Evolutionary conservation across 768 basidiomycete species (phyloP), one percentile per base, ranked within the genome.

Genomic region (Pleurotus sapidus): DNA sequence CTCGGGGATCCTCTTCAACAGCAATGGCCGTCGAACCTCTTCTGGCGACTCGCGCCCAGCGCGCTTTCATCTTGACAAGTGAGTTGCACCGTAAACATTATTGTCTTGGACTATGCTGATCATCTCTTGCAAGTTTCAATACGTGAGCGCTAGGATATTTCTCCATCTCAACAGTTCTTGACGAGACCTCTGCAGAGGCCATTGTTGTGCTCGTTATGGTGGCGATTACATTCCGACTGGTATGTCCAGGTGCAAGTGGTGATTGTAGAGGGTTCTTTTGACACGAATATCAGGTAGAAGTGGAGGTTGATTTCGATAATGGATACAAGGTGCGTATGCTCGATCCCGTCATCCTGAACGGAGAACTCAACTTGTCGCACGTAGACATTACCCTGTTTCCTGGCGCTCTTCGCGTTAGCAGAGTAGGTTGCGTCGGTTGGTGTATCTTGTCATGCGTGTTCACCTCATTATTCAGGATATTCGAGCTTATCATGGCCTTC

Each of bases 341-440:
- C 20, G 11, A 4, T 47, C 43, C 5, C 38, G 14, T 2, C 37
- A 12, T 5, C 46, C 7, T 11, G 18, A 18, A 34, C 39, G 47
- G 11, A 20, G n/a, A 15, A 55, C 46, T 61, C 37, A 57, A 54
- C 15, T 20, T 55, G 38, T 8, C 15, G 9, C 42, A 4, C 25
- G 15, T 18, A 60, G 57, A 56, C 58, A 4, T 47, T 57, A 45
- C 53, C 58, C 60, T 59, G 69, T 70, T 94, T 93, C 68, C 83
- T 94, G 4, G 89, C 89, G 3, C 76, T 94, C 5, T 94, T 93
- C 68, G 85, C 86, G 23, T 75, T 94, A 8, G 92, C 89, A 57
- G 91, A 90, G 91, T 92, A 67, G 50, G 82, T 71, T 38, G 39
- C 51, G 48, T 12, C 49, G 37, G 45, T 39, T 24, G 45, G 6